A percentile compares a stretch with the other conserved stretches of the same genome.
Evolutionary conservation across 805 yeast species (phyloP).

Genomic region (Lipomyces yamanashiensis): DNA sequence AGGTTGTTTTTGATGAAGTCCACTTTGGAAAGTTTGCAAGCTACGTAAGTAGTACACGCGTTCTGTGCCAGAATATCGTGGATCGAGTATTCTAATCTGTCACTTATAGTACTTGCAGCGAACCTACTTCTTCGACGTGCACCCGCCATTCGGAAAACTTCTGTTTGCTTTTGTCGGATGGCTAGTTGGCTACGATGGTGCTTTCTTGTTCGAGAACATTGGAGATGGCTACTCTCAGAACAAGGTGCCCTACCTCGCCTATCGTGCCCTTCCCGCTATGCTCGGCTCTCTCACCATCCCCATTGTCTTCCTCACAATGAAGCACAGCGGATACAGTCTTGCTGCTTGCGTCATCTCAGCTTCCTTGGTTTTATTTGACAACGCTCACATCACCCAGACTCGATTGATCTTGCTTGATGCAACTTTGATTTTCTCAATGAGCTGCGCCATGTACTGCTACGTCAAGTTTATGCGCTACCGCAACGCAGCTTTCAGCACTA

Average conservation of each 20-base stretch:
- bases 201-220: slow-evolving; percentile 86
- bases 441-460: slow-evolving; percentile 75
- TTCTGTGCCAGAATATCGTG: neutral
- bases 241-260: slow-evolving; percentile 84
- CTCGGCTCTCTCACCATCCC: slow-evolving; percentile 85
- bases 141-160: slow-evolving; percentile 97
- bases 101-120: slow-evolving; percentile 69
- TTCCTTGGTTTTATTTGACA: slow-evolving; percentile 77
- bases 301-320: slow-evolving; percentile 78
- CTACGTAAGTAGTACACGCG: slow-evolving; percentile 33
- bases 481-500: slow-evolving; percentile 61
- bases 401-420: slow-evolving; percentile 92
- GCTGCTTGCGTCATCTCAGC: slow-evolving; percentile 80
- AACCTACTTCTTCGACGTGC: slow-evolving; percentile 93
- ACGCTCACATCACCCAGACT: slow-evolving; percentile 88
- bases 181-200: slow-evolving; percentile 87
- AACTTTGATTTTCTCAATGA: slow-evolving; percentile 81
- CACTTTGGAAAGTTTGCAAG: slow-evolving; percentile 57
- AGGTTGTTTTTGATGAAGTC: slow-evolving; percentile 66
- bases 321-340: slow-evolving; percentile 79
- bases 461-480: slow-evolving; percentile 78
- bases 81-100: slow-evolving; percentile 38
- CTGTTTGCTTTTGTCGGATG: slow-evolving; percentile 89
- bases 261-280: slow-evolving; percentile 77
- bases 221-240: slow-evolving; percentile 80